phyloP scores from a whole-genome alignment of 805 yeast species.

The Lachancea sp. region DNA sequence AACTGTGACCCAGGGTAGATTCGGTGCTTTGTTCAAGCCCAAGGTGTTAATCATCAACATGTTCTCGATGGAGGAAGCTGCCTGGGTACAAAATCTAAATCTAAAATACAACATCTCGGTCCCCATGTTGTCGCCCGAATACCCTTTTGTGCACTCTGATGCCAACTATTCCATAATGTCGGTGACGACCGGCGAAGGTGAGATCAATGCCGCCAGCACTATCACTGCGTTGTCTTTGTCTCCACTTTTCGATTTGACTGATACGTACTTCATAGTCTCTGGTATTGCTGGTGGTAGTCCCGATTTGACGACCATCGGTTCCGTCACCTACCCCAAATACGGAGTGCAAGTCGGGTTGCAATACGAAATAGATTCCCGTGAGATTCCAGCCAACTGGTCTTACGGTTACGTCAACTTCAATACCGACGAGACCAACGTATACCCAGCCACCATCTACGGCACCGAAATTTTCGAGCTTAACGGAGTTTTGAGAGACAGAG shows the following conservation, averaged over 20 bases:
- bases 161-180: slow-evolving; percentile 49
- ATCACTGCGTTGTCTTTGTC: slow-evolving; percentile 47
- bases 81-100: slow-evolving; percentile 45
- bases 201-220: slow-evolving; percentile 58
- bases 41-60: slow-evolving; percentile 49
- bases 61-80: slow-evolving; percentile 47
- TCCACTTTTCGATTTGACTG: slow-evolving; percentile 50
- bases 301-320: slow-evolving; percentile 47
- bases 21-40: slow-evolving; percentile 36
- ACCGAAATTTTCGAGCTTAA: slow-evolving; percentile 61
- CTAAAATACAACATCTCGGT: slow-evolving; percentile 49
- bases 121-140: slow-evolving; percentile 61
- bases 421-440: slow-evolving; percentile 41
- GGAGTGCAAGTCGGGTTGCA: slow-evolving; percentile 58
- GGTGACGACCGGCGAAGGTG: slow-evolving; percentile 64
- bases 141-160: slow-evolving; percentile 52
- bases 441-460: slow-evolving; percentile 53
- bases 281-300: slow-evolving; percentile 68
- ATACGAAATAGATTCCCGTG: slow-evolving; percentile 50
- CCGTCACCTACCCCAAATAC: slow-evolving; percentile 53
- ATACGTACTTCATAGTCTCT: slow-evolving; percentile 55
- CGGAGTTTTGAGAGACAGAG: slow-evolving; percentile 51
- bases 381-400: slow-evolving; percentile 48
- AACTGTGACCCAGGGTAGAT: slow-evolving; percentile 8
- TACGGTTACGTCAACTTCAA: slow-evolving; percentile 56